Evolutionary conservation across 768 basidiomycete species (phyloP).

Genomic region (Lactarius akahatsu): DNA sequence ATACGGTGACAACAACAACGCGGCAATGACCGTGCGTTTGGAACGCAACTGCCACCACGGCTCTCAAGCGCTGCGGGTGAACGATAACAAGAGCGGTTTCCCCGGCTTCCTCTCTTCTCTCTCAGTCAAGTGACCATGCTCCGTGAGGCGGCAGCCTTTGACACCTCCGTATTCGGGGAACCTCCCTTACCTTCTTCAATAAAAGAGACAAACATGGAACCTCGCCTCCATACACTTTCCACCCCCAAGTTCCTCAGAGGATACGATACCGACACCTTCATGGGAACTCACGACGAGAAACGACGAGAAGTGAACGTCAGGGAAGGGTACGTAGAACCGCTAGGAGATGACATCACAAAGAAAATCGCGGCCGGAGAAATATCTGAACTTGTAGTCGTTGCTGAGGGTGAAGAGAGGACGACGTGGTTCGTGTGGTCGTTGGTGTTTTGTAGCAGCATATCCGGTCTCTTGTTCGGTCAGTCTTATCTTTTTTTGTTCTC

Average conservation of each 20-base stretch:
- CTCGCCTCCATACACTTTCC: not conserved
- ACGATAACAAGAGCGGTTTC: too few species aligned
- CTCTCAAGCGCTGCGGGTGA: too few species aligned
- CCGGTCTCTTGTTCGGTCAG: conserved; percentile 73
- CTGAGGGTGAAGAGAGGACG: conserved; percentile 63
- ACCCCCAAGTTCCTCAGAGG: not conserved
- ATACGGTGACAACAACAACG: too few species aligned
- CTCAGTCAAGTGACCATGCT: conserved; percentile 7
- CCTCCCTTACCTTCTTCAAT: not conserved
- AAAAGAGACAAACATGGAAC: not conserved
- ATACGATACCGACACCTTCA: not conserved
- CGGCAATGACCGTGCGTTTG: too few species aligned
- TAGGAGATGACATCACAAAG: conserved; percentile 13
- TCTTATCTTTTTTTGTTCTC: not conserved
- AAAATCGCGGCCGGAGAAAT: conserved; percentile 45
- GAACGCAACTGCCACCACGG: too few species aligned
- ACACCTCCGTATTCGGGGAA: not conserved
- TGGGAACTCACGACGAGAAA: conserved; percentile 13
- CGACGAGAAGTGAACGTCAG: not conserved
- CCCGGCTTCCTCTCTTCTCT: too few species aligned
- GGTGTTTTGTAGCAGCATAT: conserved; percentile 71
- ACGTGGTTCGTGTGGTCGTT: conserved; percentile 80
- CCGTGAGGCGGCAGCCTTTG: not conserved
- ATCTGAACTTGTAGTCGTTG: conserved; percentile 57
- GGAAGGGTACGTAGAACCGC: not conserved